Conservation (phyloP, 116 monocot genomes). For the Phalaenopsis hybrid region DNA sequence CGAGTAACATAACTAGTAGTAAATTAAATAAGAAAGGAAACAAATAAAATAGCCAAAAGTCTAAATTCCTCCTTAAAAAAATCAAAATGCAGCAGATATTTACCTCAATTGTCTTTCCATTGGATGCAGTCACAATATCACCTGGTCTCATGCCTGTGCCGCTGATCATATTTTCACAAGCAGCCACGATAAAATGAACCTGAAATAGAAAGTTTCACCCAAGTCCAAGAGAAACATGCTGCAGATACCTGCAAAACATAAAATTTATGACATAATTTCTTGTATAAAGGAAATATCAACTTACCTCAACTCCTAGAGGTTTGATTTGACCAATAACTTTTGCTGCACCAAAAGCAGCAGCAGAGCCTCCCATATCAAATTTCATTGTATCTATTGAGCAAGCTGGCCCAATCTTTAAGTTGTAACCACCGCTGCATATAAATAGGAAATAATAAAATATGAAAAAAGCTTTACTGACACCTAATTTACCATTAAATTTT, state of each 20-base stretch:
- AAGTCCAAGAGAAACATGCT: background rate
- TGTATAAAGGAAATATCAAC: background rate
- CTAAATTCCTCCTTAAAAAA: background rate
- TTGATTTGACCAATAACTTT: constrained; percentile 93
- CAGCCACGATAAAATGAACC: constrained; percentile 98
- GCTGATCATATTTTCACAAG: constrained; percentile 99
- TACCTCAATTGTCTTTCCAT: constrained; percentile 99
- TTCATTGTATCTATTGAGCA: constrained; percentile 91
- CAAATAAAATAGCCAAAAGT: background rate
- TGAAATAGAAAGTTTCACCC: constrained; percentile 18
- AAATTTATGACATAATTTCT: background rate
- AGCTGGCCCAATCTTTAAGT: constrained; percentile 92
- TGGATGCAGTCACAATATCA: constrained; percentile 91
- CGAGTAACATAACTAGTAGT: background rate
- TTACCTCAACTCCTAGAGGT: constrained; percentile 88
- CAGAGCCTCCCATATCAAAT: constrained; percentile 98
- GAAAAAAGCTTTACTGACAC: background rate
- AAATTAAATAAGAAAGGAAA: background rate
- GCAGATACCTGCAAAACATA: background rate
- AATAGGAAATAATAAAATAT: background rate
- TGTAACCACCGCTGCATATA: constrained; percentile 81
- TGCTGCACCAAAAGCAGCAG: constrained; percentile 91
- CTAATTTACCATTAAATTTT: background rate
- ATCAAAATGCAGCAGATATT: background rate
- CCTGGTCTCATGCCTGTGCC: constrained; percentile 98